Evolutionary conservation across 257 asterid genomes (phyloP), one percentile per base, ranked within the genome.

Genomic region (Cinchona pubescens): DNA sequence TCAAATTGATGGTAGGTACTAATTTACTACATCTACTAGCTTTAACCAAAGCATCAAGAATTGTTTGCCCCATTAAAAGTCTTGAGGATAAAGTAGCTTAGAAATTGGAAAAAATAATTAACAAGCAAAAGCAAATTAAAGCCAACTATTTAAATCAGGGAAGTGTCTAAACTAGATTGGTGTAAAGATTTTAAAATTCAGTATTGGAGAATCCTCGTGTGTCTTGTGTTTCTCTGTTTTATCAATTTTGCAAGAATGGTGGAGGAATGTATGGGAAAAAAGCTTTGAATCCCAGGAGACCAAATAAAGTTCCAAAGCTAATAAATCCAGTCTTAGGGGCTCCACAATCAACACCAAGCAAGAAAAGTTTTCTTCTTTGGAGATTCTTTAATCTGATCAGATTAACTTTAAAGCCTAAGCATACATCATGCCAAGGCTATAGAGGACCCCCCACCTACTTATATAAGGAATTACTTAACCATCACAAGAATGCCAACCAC

Each of bases 311-410:
- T 9, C 35, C 34, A 27, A 16, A 21, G 29, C 23, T 53, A 7
- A 53, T 9, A 53, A 48, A 45, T 43, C 25, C 19, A 2, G 25
- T 27, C 38, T 14, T 40, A 4, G 55, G 38, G 79, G 68, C 73
- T 76, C 74, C 74, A 75, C 66, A 35, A 70, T 46, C 63, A 70
- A 30, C 49, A 48, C n/a, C 49, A 32, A 56, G 55, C 30, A 68
- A 45, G 73, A 68, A 14, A 14, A 68, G 16, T 45, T 25, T 40
- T 68, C 32, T 46, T 43, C 7, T 49, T 21, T 49, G 37, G 74
- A 70, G 21, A 70, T 30, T 49, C 40, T 70, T 70, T 48, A 35
- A 25, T 15, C 42, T 71, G 65, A 59, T 59, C 21, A 59, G 65
- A 25, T 59, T 59, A 29, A 27, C 65, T 8, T 12, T 35, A 18